Percentiles rank a stretch among this genome's conserved stretches.
These are phyloP conservation scores for Diplotaxis tenuifolia DNA, from an alignment of 345 rosid species.

Conservation along the genomic window DNA sequence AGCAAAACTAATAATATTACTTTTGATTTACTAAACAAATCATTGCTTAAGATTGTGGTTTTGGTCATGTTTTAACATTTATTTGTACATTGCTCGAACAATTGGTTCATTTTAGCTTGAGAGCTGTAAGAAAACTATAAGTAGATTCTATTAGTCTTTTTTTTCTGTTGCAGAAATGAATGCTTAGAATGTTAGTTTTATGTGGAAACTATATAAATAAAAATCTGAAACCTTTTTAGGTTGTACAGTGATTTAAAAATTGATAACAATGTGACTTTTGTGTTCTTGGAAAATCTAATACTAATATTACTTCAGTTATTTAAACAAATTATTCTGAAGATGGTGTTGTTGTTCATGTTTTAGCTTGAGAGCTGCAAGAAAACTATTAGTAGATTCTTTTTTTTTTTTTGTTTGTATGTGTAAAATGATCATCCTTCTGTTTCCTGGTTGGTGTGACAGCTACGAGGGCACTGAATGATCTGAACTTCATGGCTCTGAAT, in stretches of 20 bases:
- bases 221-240: background rate
- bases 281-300: background rate
- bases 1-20: background rate
- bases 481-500: constrained; percentile 74
- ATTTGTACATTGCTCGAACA: background rate
- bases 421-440: background rate
- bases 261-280: background rate
- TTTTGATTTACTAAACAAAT: background rate
- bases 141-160: no score
- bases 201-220: background rate
- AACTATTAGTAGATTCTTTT: no score
- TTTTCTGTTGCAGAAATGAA: no score
- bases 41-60: background rate
- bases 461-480: constrained; percentile 70
- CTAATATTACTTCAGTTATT: background rate
- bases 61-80: background rate
- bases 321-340: background rate
- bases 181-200: no score
- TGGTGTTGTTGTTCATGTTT: background rate
- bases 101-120: background rate
- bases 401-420: background rate
- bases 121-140: background rate
- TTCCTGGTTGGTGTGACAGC: constrained; percentile 47
- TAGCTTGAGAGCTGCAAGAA: no score
- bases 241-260: background rate